Base-by-base conservation (phyloP, 2,329 filamentous ascomycete species). In the Colletotrichum cereale region DNA sequence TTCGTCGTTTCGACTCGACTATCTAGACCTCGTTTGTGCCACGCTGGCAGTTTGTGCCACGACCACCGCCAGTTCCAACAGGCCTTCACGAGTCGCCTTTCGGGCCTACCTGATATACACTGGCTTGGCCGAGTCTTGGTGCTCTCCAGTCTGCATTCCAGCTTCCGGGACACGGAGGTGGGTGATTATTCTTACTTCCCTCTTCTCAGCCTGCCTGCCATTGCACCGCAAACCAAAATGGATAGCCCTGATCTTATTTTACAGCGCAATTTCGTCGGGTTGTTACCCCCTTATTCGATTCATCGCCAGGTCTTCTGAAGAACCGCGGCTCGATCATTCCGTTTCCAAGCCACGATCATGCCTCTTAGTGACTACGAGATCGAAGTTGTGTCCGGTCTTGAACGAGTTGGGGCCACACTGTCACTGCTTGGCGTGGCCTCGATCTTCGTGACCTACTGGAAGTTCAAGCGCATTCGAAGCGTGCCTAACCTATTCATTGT, bases 401-500 rank as follows among this genome's bases (percentile, higher is more conserved):
- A 90, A 78, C 83, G 88, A 71, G 80, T 85, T 55, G 88, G 88
- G 40, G 88, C 88, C 12, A 83, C 83, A 18, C 74, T 90, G 69
- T 89, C 87, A 29, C 76, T 90, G 66, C 74, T 85, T 7, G 84
- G 86, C 2, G 85, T 90, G 14, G 67, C 85, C 31, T 78, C 85
- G 38, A 86, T 90, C 66, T 86, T 90, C 71, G 52, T 87, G 71
- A 85, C 87, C 16, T 90, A 86, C 70, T 82, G 79, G 16, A 61
- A 84, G 1, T 86, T 86, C 61, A 88, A 85, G 62, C 81, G 85
- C 2, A 82, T 89, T 24, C 86, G 88, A 18, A 89, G 88, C 26
- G 86, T 90, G 0, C 88, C 88, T 21, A 90, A 90, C 75, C 88
- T 87, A 1, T 90, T 90, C 73, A 90, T 90, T 62, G 82, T 90